Evolutionary conservation across 2,329 filamentous ascomycete genomes (phyloP), one percentile per base, ranked within the genome.

Genomic region (Pseudogymnoascus sp.): DNA sequence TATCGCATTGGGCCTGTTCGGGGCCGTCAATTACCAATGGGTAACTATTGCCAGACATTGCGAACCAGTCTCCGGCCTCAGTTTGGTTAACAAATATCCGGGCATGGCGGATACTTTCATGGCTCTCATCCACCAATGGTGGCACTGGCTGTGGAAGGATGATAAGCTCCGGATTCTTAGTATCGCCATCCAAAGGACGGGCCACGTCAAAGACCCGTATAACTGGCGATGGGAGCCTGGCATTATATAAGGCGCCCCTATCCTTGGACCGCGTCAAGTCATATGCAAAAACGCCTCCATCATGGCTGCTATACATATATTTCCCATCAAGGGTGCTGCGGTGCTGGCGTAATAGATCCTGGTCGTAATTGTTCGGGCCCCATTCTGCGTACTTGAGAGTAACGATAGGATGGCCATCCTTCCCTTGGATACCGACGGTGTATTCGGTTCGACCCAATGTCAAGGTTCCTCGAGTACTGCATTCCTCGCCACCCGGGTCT

Each of bases 301-400:
- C 90, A 68, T 92, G 89, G 68, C 86, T 86, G 66, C 88, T 90
- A 66, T 93, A 93, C 59, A 97, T 87, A 74, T 97, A 97, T 64
- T 88, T 89, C 67, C 89, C 86, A 72, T 97, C 92, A 71, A 92
- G 87, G 0, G 92, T 91, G 9, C 79, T 76, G 11, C 82, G 83
- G 70, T 97, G 94, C 71, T 97, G 91, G 58, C 84, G 84, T 68
- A 91, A 86, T 5, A 99, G 84, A 71, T 99, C 94, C 65, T 84
- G 84, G 73, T 99, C 93, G 64, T 87, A 89, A 63, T 88, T 95
- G 74, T 99, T 99, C 11, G 92, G 90, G 0, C 86, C 87, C 94
- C 94, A 99, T 73, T 99, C 94, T 9, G 91, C 89, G 71, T 95
- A 99, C 66, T 86, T 92, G 67, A 99, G 84, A 0, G 90, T 96